A percentile compares a stretch with the other conserved stretches of the same genome.
These are phyloP conservation scores for Ascosphaera aggregata DNA, from an alignment of 2,329 filamentous ascomycete genomes.

Conservation along the genomic window DNA sequence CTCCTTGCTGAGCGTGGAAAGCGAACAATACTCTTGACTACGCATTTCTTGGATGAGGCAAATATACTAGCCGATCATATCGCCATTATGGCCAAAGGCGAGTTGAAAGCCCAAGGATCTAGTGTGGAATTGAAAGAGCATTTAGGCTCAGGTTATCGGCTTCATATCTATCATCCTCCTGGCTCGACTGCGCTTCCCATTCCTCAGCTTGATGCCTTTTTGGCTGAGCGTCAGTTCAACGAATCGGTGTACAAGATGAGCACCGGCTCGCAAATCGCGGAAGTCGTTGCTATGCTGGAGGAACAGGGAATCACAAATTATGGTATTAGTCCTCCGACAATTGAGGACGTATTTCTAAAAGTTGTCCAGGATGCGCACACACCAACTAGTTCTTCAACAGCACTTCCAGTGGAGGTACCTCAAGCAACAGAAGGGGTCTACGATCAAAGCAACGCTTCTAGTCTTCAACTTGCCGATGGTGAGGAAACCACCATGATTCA, in stretches of 20 bases:
- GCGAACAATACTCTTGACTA: conserved; percentile 69
- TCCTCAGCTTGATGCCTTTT: conserved; percentile 29
- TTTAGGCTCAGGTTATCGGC: conserved; percentile 63
- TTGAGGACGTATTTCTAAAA: conserved; percentile 79
- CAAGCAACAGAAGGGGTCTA: not conserved
- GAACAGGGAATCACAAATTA: conserved; percentile 46
- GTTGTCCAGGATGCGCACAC: conserved; percentile 64
- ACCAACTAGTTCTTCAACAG: not conserved
- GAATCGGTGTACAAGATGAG: conserved; percentile 49
- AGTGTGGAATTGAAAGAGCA: conserved; percentile 67
- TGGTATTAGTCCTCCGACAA: conserved; percentile 66
- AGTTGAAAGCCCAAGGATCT: conserved; percentile 58
- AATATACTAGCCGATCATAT: conserved; percentile 78
- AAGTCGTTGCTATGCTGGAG: conserved; percentile 48
- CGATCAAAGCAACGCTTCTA: not conserved
- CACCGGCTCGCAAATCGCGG: conserved; percentile 44
- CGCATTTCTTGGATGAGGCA: conserved; percentile 84
- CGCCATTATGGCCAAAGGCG: conserved; percentile 65
- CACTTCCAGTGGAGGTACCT: too few relatives aligned
- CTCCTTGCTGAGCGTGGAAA: conserved; percentile 60
- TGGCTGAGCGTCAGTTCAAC: conserved; percentile 40
- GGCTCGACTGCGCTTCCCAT: conserved; percentile 22
- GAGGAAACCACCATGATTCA: conserved; percentile 41
- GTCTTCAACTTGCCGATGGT: conserved; percentile 19
- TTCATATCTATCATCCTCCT: conserved; percentile 43